Base-by-base conservation (phyloP, 345 rosid genomes). In the Corymbia maculata region DNA sequence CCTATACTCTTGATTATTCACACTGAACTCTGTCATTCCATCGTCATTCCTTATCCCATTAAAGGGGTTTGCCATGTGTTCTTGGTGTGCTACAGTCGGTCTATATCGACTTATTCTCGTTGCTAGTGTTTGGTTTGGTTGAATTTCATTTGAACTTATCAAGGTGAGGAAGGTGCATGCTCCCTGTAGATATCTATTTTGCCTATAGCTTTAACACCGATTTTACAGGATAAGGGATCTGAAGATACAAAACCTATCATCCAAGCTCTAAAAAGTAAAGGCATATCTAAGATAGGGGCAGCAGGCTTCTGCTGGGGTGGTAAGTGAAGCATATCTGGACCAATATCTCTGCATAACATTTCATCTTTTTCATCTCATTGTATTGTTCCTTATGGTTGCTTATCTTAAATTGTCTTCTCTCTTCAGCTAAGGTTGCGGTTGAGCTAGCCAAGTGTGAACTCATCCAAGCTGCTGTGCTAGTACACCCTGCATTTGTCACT, bases 361-460 rank as follows among this genome's bases (percentile, higher is more conserved):
- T 6, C 19, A 12, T 75, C 85, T 52, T 32, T 32, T 52, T 86
- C n/a, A 47, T 57, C 45, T 82, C 44, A 52, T 61, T 17, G n/a
- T 45, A 19, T 2, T 57, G 84, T n/a, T 30, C 26, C 21, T 49
- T 16, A 85, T 52, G 26, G 26, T 85, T n/a, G 47, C 49, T 53
- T 51, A 53, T 53, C 59, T 86, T 28, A 85, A 49, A 85, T 51
- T 16, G 28, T 86, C 26, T 47, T 66, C 15, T 66, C 80, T 90
- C 86, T 59, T 88, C 94, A 96, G 98, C 97, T 87, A 97, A 96
- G 92, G 93, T 93, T 84, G 97, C 95, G 24, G 97, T 93, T 86
- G 95, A 93, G 88, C 87, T 96, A 50, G 94, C 96, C 12, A 96
- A 93, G 91, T n/a, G 50, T 52, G 95, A 88, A 14, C 91, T 93